These are phyloP conservation scores for Penicillium steckii DNA, from an alignment of 495 filamentous ascomycete genomes.

Conservation along the genomic window DNA sequence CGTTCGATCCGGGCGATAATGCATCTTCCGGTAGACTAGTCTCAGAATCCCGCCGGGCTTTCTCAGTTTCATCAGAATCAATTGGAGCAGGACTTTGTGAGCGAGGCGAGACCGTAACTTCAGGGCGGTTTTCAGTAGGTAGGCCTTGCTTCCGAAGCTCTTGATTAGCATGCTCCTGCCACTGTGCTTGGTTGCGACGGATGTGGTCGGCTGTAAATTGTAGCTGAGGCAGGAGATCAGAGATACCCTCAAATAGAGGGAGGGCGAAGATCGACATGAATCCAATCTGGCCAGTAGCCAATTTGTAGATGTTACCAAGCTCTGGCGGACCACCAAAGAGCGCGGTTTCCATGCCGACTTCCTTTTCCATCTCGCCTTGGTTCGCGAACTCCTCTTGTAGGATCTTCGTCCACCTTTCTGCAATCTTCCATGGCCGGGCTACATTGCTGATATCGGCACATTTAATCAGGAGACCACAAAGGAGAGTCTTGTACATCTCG, in stretches of 20 bases:
- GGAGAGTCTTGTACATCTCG: constrained; percentile 70
- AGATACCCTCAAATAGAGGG: constrained; percentile 83
- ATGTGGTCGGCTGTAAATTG: constrained; percentile 80
- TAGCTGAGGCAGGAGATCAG: constrained; percentile 81
- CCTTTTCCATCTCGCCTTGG: constrained; percentile 87
- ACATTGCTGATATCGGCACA: constrained; percentile 99
- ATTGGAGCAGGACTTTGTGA: constrained; percentile 35
- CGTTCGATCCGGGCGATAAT: constrained; percentile 21
- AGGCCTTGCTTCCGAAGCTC: constrained; percentile 35
- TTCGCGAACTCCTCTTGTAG: constrained; percentile 91
- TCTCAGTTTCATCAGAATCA: constrained; percentile 3
- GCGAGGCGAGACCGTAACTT: constrained; percentile 36
- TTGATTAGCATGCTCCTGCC: constrained; percentile 65
- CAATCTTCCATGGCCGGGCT: constrained; percentile 77
- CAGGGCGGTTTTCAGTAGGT: constrained; percentile 17
- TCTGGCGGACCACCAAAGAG: constrained; percentile 81
- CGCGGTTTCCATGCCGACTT: constrained; percentile 81
- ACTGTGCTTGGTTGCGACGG: constrained; percentile 66
- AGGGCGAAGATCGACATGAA: constrained; percentile 96
- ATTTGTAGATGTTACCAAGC: constrained; percentile 73
- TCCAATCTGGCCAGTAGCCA: constrained; percentile 84
- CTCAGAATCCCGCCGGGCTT: background rate
- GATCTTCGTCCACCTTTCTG: constrained; percentile 83
- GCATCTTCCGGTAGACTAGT: constrained; percentile 12
- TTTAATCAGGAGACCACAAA: constrained; percentile 90